Conservation (phyloP, 805 yeast species). For the Sugiyamaella valdiviana region DNA sequence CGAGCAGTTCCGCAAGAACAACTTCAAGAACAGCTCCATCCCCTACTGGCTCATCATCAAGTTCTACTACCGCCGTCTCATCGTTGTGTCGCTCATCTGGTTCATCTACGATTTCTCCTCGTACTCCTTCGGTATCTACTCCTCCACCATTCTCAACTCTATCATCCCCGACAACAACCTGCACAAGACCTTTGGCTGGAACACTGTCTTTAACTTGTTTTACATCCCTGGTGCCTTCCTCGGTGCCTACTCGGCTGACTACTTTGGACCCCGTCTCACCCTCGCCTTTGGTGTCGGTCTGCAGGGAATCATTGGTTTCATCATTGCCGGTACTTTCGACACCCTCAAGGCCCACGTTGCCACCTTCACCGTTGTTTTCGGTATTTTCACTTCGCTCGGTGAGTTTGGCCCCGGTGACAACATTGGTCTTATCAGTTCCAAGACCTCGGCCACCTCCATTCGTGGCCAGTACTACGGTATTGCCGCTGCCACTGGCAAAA, state of each 20-base stretch:
- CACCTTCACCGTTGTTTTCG: slow-evolving; percentile 79
- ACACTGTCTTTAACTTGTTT: slow-evolving; percentile 77
- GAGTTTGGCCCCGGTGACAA: slow-evolving; percentile 95
- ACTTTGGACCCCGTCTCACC: slow-evolving; percentile 84
- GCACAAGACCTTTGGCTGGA: slow-evolving; percentile 84
- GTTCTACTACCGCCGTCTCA: slow-evolving; percentile 77
- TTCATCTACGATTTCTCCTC: slow-evolving; percentile 83
- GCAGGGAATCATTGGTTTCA: slow-evolving; percentile 76
- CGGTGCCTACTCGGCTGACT: slow-evolving; percentile 84
- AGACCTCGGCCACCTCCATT: slow-evolving; percentile 77
- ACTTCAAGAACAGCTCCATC: slow-evolving; percentile 54
- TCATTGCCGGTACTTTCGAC: slow-evolving; percentile 69
- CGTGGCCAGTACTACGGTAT: slow-evolving; percentile 89
- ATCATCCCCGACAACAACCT: slow-evolving; percentile 55
- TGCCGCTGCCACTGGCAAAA: slow-evolving; percentile 86
- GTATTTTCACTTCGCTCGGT: slow-evolving; percentile 80
- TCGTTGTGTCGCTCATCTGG: slow-evolving; percentile 74
- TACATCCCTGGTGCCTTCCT: slow-evolving; percentile 85
- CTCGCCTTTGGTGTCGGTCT: slow-evolving; percentile 57
- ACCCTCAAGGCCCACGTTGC: slow-evolving; percentile 61
- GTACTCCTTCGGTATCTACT: slow-evolving; percentile 82
- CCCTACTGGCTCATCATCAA: slow-evolving; percentile 69
- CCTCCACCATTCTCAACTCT: slow-evolving; percentile 61
- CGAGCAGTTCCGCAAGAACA: slow-evolving; percentile 60
- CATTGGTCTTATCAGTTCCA: slow-evolving; percentile 80